These are phyloP conservation scores for Bipolaris cookei DNA, from an alignment of 2,329 filamentous ascomycete genomes.

Conservation along the genomic window DNA sequence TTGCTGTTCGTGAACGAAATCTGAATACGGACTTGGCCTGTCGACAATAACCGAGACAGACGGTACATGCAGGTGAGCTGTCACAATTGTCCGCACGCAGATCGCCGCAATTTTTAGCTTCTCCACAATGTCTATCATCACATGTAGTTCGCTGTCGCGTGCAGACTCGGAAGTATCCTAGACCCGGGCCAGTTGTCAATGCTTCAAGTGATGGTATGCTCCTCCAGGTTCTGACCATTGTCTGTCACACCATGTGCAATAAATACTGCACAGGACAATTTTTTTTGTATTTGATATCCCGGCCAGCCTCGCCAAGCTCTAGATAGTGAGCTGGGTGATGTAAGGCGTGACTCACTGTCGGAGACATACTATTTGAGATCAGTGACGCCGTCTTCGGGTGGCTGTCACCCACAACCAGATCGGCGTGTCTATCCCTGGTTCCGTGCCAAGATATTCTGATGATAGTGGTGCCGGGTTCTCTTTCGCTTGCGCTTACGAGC, in stretches of 20 bases:
- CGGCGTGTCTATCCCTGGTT: constrained; percentile 5
- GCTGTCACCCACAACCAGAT: not conserved
- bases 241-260: not conserved
- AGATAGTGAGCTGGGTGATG: not conserved
- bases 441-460: constrained; percentile 15
- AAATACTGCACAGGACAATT: not conserved
- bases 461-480: constrained; percentile 8
- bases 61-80: constrained; percentile 10
- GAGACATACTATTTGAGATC: constrained; percentile 5
- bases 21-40: not conserved
- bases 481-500: constrained; percentile 7
- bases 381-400: constrained; percentile 2
- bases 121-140: not conserved
- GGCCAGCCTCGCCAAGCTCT: constrained; percentile 2
- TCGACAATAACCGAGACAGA: constrained; percentile 10
- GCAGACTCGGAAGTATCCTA: not conserved
- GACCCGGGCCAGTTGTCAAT: not conserved
- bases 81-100: constrained; percentile 7
- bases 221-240: not conserved
- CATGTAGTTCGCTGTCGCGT: not conserved
- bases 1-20: not conserved
- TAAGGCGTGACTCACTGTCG: not conserved
- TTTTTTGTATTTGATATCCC: not conserved
- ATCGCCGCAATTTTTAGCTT: not conserved
- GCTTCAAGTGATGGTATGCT: not conserved